A percentile compares a stretch with the other conserved stretches of the same genome.
Conservation (phyloP, 805 yeast species). For the Kluyveromyces wickerhamii region DNA sequence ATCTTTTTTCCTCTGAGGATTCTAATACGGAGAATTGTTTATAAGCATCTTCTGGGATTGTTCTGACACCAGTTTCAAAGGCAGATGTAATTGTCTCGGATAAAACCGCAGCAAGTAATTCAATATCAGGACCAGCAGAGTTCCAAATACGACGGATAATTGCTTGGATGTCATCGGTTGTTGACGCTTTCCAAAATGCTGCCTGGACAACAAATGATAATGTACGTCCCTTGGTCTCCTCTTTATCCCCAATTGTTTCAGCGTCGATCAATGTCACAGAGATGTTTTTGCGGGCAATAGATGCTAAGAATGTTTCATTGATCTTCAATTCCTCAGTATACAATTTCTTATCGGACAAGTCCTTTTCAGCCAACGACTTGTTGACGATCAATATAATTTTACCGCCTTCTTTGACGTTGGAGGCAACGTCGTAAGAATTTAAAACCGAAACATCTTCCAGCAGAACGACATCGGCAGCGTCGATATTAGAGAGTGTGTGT, state of each 20-base stretch:
- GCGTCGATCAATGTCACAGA: slow-evolving; percentile 54
- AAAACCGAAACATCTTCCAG: slow-evolving; percentile 56
- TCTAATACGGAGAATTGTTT: slow-evolving; percentile 2
- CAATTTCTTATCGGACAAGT: slow-evolving; percentile 32
- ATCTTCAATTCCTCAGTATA: slow-evolving; percentile 43
- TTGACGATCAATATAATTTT: slow-evolving; percentile 38
- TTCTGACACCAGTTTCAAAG: slow-evolving; percentile 37
- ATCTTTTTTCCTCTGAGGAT: slow-evolving; percentile 9
- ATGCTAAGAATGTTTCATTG: slow-evolving; percentile 44
- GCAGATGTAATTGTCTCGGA: slow-evolving; percentile 57
- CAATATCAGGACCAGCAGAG: slow-evolving; percentile 76
- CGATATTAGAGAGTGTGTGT: slow-evolving; percentile 31
- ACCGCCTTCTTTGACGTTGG: slow-evolving; percentile 50
- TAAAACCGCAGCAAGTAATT: slow-evolving; percentile 64
- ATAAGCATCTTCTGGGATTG: slow-evolving; percentile 27
- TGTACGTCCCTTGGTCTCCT: slow-evolving; percentile 69
- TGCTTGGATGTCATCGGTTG: slow-evolving; percentile 46
- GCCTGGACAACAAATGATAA: slow-evolving; percentile 67
- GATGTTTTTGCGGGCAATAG: slow-evolving; percentile 44
- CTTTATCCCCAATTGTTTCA: slow-evolving; percentile 54
- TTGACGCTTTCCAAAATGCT: slow-evolving; percentile 68
- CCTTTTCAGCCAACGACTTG: slow-evolving; percentile 22
- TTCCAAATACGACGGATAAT: slow-evolving; percentile 71
- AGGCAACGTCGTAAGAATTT: slow-evolving; percentile 50
- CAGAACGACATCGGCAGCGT: slow-evolving; percentile 54